A percentile compares a stretch with the other conserved stretches of the same genome.
These are phyloP conservation scores for Verticillium nubilum DNA, from an alignment of 2,329 filamentous ascomycete genomes.

Conservation along the genomic window DNA sequence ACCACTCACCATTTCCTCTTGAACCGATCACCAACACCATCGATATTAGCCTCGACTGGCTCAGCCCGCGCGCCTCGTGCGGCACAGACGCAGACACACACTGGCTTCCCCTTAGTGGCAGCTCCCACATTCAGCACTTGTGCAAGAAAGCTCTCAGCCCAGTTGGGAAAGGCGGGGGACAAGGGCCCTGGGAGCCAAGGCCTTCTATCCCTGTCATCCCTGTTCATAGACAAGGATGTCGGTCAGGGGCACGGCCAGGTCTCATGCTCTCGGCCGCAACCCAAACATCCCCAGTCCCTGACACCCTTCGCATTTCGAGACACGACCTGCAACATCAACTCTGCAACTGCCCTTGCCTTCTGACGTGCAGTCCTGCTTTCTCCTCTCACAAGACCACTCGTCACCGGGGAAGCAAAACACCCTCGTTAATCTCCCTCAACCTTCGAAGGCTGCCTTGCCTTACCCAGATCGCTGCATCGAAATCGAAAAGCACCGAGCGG, in stretches of 20 bases:
- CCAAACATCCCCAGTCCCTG: conserved; percentile 1
- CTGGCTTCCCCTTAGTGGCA: not conserved
- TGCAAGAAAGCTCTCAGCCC: not conserved
- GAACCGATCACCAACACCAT: not conserved
- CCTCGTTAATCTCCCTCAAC: not conserved
- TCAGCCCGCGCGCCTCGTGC: not conserved
- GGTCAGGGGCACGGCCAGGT: not conserved
- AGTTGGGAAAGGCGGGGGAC: not conserved
- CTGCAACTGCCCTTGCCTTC: conserved; percentile 2
- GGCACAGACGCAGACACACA: not conserved
- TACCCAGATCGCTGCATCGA: not conserved
- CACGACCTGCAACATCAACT: conserved; percentile 3
- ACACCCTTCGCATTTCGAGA: conserved; percentile 2
- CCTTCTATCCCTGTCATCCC: not conserved
- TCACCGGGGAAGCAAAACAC: not conserved
- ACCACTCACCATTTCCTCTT: not conserved
- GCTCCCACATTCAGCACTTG: not conserved
- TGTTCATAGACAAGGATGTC: not conserved
- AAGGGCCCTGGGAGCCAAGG: not conserved
- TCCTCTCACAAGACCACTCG: not conserved
- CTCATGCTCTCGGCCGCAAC: not conserved
- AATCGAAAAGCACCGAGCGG: not conserved
- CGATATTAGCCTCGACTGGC: not conserved
- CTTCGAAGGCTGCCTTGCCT: not conserved
- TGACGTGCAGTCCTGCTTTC: conserved; percentile 1